phyloP scores from a whole-genome alignment of 2,329 filamentous ascomycete species.

The Calonectria hongkongensis region DNA sequence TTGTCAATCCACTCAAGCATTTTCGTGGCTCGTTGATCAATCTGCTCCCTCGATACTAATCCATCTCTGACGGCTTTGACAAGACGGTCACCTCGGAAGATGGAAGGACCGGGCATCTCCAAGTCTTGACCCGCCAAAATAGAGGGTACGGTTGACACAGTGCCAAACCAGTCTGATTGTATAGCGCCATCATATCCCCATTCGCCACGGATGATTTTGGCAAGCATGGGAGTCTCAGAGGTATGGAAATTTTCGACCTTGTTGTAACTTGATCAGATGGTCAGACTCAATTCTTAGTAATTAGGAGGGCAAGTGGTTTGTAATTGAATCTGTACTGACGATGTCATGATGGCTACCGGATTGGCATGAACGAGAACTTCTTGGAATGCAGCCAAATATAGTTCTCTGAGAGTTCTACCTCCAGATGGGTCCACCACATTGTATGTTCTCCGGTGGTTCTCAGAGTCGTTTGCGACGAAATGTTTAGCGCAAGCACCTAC shows the following conservation, averaged over 20 bases:
- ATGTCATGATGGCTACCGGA: not conserved
- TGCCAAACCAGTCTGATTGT: constrained; percentile 15
- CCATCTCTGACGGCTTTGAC: not conserved
- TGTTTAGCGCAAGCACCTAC: constrained; percentile 10
- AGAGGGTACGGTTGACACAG: constrained; percentile 4
- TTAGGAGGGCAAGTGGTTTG: too few relatives aligned
- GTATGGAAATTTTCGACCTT: constrained; percentile 3
- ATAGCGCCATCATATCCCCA: constrained; percentile 19
- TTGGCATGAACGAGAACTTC: not conserved
- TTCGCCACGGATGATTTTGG: not conserved
- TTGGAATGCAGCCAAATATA: constrained; percentile 1
- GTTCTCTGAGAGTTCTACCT: not conserved
- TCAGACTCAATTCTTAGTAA: not conserved
- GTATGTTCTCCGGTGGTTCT: constrained; percentile 3
- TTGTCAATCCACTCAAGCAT: constrained; percentile 19
- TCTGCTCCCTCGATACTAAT: not conserved
- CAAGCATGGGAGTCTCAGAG: not conserved
- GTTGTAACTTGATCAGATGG: not conserved
- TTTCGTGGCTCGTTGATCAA: constrained; percentile 10
- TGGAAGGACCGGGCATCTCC: constrained; percentile 4
- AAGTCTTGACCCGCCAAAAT: constrained; percentile 5
- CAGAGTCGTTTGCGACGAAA: constrained; percentile 12
- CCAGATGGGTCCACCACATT: constrained; percentile 1
- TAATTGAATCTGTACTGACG: not conserved
- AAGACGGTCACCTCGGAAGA: constrained; percentile 7